These are phyloP conservation scores for Penstemon eatonii DNA, from an alignment of 257 asterid genomes.

Conservation along the genomic window DNA sequence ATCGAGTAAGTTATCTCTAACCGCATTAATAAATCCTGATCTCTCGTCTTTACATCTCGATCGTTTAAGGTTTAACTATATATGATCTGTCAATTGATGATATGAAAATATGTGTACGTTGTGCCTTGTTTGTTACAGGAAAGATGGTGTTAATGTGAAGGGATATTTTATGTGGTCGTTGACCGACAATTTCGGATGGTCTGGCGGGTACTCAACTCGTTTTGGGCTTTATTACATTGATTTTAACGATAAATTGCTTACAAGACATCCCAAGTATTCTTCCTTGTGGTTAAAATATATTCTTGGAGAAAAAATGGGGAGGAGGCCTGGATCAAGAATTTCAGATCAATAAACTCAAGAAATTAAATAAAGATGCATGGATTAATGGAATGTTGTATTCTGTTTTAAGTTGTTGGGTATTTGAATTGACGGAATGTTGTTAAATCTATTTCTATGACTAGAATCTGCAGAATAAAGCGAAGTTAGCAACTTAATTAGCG, in stretches of 20 bases:
- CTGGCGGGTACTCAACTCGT: slow-evolving; percentile 41
- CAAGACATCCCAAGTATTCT: slow-evolving; percentile 47
- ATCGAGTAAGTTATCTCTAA: slow-evolving; percentile 1
- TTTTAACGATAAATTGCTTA: slow-evolving; percentile 32
- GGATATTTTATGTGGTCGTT: slow-evolving; percentile 60
- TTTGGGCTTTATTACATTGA: slow-evolving; percentile 53
- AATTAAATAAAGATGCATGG: no score
- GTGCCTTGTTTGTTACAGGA: slow-evolving; percentile 28
- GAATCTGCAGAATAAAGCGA: no score
- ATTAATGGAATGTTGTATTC: no score
- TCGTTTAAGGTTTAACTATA: no score
- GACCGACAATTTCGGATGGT: slow-evolving; percentile 59
- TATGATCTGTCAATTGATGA: no score
- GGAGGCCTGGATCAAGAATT: no score
- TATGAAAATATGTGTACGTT: not conserved
- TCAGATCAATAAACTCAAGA: no score
- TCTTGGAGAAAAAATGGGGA: not conserved
- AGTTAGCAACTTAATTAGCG: no score
- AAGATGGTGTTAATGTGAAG: slow-evolving; percentile 44
- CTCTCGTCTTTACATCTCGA: not conserved
- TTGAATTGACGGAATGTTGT: no score
- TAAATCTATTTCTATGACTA: no score
- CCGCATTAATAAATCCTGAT: not conserved
- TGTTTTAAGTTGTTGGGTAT: no score
- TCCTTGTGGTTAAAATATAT: slow-evolving; percentile 46